Base-by-base conservation (phyloP, 495 filamentous ascomycete species). In the Aspergillus cristatus region DNA sequence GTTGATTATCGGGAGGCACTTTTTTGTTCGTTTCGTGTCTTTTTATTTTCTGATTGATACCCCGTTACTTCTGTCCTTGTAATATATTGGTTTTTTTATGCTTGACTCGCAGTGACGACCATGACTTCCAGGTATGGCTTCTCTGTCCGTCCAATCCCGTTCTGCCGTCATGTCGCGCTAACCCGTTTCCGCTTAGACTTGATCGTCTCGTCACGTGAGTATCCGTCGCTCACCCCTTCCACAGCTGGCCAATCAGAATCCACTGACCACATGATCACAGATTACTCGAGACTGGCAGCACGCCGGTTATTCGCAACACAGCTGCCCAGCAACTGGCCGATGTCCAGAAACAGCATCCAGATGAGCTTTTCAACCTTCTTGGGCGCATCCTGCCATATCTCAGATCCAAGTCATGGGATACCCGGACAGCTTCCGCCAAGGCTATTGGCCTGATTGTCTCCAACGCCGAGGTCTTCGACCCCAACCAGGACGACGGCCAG, bases 351-450 rank as follows among this genome's bases (percentile, higher is more conserved):
- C 81, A 89, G 46, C 93, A 97, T 53, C 91, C 93, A 0, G 90
- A 97, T 58, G 91, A 98, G 53, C 70, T 97, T 3, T 97, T 96
- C 61, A 96, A 97, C 48, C 72, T 98, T 6, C 72, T 98, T n/a
- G 86, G 86, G n/a, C 75, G 90, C 32, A 89, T 98, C 29, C 76
- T 97, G 13, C 88, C 93, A 2, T 96, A 93, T 59, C 73, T 97
- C 12, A 75, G 81, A 38, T 86, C 88, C 39, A 94, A 87, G 54
- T 86, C 84, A 41, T 98, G 91, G 91, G 91, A 98, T 45, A 96
- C 91, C 7, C 74, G 91, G 24, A 85, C 76, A 30, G 90, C 93
- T 31, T 81, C 91, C 28, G 85, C 91, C 41, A 91, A 85, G 54
- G 91, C 93, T 4, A 82, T 98, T 38, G 86, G 88, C 32, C 81